Evolutionary conservation across 495 filamentous ascomycete species (phyloP).

Genomic region (Viridothelium virens): DNA sequence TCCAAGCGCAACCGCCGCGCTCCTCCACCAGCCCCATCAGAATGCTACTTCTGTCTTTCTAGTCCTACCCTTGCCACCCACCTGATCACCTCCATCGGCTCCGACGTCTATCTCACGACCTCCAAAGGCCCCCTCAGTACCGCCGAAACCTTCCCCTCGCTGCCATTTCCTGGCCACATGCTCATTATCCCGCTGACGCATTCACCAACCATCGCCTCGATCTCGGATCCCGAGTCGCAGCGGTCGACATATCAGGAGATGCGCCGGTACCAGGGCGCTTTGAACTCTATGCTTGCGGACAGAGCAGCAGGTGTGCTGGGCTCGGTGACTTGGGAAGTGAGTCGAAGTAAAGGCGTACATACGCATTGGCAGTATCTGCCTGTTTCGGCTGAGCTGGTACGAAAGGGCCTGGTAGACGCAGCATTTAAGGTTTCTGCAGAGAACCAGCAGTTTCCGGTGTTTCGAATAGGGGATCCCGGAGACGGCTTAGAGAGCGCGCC

Average conservation of each 20-base stretch:
- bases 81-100: conserved; percentile 79
- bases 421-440: conserved; percentile 79
- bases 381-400: conserved; percentile 55
- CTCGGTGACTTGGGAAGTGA: conserved; percentile 86
- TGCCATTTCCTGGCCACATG: conserved; percentile 76
- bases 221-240: conserved; percentile 50
- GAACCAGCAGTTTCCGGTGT: conserved; percentile 58
- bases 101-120: conserved; percentile 77
- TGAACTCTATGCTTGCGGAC: conserved; percentile 58
- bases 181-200: conserved; percentile 86
- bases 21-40: conserved; percentile 61
- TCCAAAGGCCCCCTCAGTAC: conserved; percentile 84
- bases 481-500: conserved; percentile 43
- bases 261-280: conserved; percentile 60
- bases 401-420: conserved; percentile 64
- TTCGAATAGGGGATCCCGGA: conserved; percentile 34
- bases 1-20: conserved; percentile 47
- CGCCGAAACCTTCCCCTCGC: conserved; percentile 52
- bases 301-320: conserved; percentile 47
- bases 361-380: conserved; percentile 93
- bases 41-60: conserved; percentile 91
- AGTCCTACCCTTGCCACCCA: conserved; percentile 76
- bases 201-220: conserved; percentile 54
- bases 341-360: conserved; percentile 68
- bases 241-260: conserved; percentile 64